Evolutionary conservation across 202 grass and related monocot genomes (phyloP).

Genomic region (Dendrocalamus latiflorus): DNA sequence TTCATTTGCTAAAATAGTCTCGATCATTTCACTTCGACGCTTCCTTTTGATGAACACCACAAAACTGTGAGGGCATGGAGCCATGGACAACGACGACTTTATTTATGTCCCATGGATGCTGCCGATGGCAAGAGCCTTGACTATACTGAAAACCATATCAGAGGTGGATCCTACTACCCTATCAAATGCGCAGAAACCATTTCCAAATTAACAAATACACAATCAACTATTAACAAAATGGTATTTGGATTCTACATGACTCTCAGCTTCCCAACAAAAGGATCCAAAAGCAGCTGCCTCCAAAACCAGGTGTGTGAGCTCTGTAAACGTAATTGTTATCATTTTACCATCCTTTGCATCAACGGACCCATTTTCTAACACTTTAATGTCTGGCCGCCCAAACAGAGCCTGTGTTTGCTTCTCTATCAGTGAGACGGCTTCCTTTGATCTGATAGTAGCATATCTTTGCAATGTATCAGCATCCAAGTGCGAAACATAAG

Average conservation of each 20-base stretch:
- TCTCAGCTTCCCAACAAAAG: slow-evolving; percentile 90
- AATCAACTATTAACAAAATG: slow-evolving; percentile 82
- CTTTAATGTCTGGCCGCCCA: slow-evolving; percentile 83
- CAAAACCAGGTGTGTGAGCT: slow-evolving; percentile 73
- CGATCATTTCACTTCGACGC: too few species aligned
- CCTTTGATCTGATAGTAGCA: slow-evolving; percentile 89
- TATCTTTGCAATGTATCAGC: slow-evolving; percentile 73
- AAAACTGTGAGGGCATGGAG: too few species aligned
- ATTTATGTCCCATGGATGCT: neutral
- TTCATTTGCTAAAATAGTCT: too few species aligned
- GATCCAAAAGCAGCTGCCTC: slow-evolving; percentile 84
- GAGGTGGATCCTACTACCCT: too few species aligned
- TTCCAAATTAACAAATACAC: slow-evolving; percentile 17
- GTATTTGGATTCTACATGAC: slow-evolving; percentile 83
- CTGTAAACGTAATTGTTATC: slow-evolving; percentile 63
- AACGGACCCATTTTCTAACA: slow-evolving; percentile 68
- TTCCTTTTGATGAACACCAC: too few species aligned
- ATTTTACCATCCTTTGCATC: slow-evolving; percentile 66
- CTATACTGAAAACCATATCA: neutral
- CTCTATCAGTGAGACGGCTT: slow-evolving; percentile 81
- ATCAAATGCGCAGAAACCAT: slow-evolving; percentile 18
- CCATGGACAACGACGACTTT: too few species aligned
- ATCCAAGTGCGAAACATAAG: slow-evolving; percentile 78
- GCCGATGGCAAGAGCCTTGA: slow-evolving; percentile 3
- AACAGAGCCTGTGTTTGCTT: slow-evolving; percentile 94